Base-by-base conservation (phyloP, 345 rosid species). In the Camelina hispida region DNA sequence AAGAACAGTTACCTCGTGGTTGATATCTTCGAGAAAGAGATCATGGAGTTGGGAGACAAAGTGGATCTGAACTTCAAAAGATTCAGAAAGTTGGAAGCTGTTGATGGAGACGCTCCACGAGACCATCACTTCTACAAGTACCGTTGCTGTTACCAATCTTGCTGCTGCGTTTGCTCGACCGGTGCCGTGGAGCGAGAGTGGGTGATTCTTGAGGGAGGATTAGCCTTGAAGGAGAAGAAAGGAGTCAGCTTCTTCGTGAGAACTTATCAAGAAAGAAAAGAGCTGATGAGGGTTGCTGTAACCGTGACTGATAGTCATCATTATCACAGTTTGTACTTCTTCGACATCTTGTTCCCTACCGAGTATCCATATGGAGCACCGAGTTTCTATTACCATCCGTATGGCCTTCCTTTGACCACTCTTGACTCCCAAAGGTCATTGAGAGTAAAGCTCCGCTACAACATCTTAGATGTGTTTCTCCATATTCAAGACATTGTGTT, bases 221-320 rank as follows among this genome's bases (percentile, higher is more conserved):
- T 71, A 57, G 64, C 46, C 50, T 76, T 35, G 35, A 53, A 3
- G 35, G 78, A 74, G 60, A 66, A 74, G 58, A 3, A 44, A 51
- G 72, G 69, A 18, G 73, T 66, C 9, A 72, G 46, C 20, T 72
- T 78, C 59, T 78, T 66, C 9, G 64, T 67, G 32, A 66, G 65
- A 61, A 48, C 69, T 32, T 78, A 66, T n/a, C 18, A 4, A 25
- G 59, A 62, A 5, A 51, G 81, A 60, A 72, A 52, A 66, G 77
- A 72, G 62, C 73, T 78, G 2, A 72, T 78, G 81, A 78, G 81
- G 66, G 68, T 71, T 59, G 77, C 43, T 72, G 73, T 40, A 38
- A 58, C 72, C 1, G 10, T 30, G 23, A 58, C 35, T 25, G 17
- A 53, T 4, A 32, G 12, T 23, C 50, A 78, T 50, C 37, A 1